Percentiles rank a stretch among this genome's conserved stretches.
Evolutionary conservation across 2,329 filamentous ascomycete species (phyloP).

Genomic region (Colletotrichum sp.): DNA sequence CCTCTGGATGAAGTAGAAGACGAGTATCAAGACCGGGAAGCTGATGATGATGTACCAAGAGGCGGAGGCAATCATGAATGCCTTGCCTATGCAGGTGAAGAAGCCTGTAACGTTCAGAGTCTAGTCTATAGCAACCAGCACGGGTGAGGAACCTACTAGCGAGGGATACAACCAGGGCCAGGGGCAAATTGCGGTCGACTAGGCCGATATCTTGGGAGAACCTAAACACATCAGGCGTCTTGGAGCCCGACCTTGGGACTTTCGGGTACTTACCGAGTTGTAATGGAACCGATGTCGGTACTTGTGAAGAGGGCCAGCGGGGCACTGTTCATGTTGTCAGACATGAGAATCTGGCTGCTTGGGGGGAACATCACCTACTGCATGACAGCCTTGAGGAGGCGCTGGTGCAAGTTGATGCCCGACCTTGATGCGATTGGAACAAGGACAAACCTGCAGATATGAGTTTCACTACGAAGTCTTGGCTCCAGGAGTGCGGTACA

Average conservation of each 20-base stretch:
- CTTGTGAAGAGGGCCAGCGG: constrained; percentile 20
- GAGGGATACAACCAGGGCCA: constrained; percentile 24
- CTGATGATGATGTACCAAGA: constrained; percentile 45
- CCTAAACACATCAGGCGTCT: not conserved
- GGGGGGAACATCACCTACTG: not conserved
- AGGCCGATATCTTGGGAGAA: constrained; percentile 30
- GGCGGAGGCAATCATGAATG: constrained; percentile 42
- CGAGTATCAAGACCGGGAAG: constrained; percentile 28
- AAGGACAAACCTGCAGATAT: constrained; percentile 8
- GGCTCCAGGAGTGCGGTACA: not conserved
- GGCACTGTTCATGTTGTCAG: not conserved
- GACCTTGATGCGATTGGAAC: constrained; percentile 10
- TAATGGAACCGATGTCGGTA: constrained; percentile 26
- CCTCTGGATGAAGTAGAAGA: constrained; percentile 36
- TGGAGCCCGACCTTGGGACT: not conserved
- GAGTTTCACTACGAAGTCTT: not conserved
- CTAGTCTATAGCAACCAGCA: not conserved
- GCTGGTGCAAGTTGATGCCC: constrained; percentile 13
- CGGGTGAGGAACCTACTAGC: not conserved
- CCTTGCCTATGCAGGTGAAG: constrained; percentile 36
- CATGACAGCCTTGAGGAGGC: constrained; percentile 15
- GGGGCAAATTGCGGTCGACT: constrained; percentile 26
- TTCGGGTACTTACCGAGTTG: constrained; percentile 24
- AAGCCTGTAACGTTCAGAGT: constrained; percentile 2
- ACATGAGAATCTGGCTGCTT: not conserved